These are phyloP conservation scores for Curvularia sp. DNA, from an alignment of 2,329 filamentous ascomycete genomes.

Conservation along the genomic window DNA sequence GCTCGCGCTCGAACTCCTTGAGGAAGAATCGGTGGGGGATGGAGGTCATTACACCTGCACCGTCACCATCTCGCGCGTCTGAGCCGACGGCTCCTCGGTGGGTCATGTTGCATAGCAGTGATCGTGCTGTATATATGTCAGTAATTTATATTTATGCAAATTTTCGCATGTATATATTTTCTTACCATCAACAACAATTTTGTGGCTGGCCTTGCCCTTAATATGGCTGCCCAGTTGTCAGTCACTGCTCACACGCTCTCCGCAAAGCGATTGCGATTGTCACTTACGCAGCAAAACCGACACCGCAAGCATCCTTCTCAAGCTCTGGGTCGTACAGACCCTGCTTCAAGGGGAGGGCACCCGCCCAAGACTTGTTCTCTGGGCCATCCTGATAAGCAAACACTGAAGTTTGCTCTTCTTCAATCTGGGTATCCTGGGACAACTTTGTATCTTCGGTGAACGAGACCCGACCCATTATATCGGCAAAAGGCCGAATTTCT, in stretches of 20 bases:
- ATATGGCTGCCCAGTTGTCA: slow-evolving; percentile 73
- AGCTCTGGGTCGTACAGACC: slow-evolving; percentile 95
- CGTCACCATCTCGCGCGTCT: slow-evolving; percentile 96
- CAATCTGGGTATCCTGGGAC: slow-evolving; percentile 56
- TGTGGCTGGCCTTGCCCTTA: slow-evolving; percentile 96
- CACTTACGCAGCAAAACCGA: slow-evolving; percentile 94
- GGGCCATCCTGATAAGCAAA: slow-evolving; percentile 83
- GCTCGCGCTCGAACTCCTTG: slow-evolving; percentile 95
- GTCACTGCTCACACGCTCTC: slow-evolving; percentile 14
- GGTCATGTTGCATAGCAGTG: slow-evolving; percentile 99
- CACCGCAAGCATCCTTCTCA: slow-evolving; percentile 99
- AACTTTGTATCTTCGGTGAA: slow-evolving; percentile 60
- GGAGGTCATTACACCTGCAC: slow-evolving; percentile 98
- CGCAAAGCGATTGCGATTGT: slow-evolving; percentile 1
- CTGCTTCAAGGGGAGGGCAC: slow-evolving; percentile 95
- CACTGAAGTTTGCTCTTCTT: slow-evolving; percentile 66
- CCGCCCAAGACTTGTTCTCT: slow-evolving; percentile 92
- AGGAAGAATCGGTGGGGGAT: slow-evolving; percentile 98
- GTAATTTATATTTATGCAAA: slow-evolving; percentile 32
- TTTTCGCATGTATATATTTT: slow-evolving; percentile 2
- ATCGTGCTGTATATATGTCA: slow-evolving; percentile 68
- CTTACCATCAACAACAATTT: slow-evolving; percentile 97
- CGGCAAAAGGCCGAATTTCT: slow-evolving; percentile 58
- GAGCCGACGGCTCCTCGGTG: slow-evolving; percentile 98
- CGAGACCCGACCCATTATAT: slow-evolving; percentile 62